phyloP scores from a whole-genome alignment of 2,329 filamentous ascomycete genomes.

The Didymella pinodella region DNA sequence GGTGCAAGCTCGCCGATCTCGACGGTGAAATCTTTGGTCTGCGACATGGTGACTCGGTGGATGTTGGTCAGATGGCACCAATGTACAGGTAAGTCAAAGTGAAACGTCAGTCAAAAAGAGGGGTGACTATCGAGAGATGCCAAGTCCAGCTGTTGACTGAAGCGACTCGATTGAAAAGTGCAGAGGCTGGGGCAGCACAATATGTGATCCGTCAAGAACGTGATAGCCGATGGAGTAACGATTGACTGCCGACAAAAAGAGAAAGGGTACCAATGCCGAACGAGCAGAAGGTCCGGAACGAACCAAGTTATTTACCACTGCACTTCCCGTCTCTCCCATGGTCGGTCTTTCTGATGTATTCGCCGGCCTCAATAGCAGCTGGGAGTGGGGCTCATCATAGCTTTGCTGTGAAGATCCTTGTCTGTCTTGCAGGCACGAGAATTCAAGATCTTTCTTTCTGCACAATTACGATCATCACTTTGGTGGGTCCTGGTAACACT shows the following conservation, averaged over 20 bases:
- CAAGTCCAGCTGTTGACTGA: not conserved
- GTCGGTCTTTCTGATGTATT: not conserved
- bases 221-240: not conserved
- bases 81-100: not conserved
- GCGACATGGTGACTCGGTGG: conserved; percentile 31
- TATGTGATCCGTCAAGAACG: conserved; percentile 1
- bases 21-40: conserved; percentile 36
- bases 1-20: conserved; percentile 36
- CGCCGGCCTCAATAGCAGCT: not conserved
- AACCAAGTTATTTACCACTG: not conserved
- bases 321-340: not conserved
- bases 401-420: conserved; percentile 8
- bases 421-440: conserved; percentile 8
- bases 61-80: not conserved
- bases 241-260: not conserved
- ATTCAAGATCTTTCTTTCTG: conserved; percentile 8
- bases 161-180: not conserved
- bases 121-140: conserved; percentile 28
- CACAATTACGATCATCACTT: conserved; percentile 9
- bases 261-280: not conserved
- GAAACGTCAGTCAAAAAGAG: conserved; percentile 32
- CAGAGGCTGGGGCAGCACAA: conserved; percentile 9
- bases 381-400: conserved; percentile 7
- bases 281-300: not conserved
- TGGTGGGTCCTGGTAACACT: conserved; percentile 13